A percentile compares a stretch with the other conserved stretches of the same genome.
Conservation (phyloP, 2,329 filamentous ascomycete genomes). For the Trichoderma sp. region DNA sequence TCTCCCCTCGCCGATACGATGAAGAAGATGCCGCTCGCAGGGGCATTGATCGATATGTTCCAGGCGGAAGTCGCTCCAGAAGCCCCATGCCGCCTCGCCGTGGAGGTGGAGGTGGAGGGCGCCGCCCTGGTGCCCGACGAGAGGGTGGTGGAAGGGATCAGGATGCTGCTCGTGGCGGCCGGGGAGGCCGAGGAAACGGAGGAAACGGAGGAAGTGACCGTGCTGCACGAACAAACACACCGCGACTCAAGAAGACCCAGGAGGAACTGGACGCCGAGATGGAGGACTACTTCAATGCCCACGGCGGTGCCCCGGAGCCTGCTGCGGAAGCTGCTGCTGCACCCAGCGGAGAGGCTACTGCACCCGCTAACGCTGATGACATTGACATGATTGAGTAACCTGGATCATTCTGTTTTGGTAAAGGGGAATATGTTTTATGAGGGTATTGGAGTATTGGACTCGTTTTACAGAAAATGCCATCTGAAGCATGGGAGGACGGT, state of each 20-base stretch:
- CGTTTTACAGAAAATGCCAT: constrained; percentile 10
- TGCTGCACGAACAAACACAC: constrained; percentile 57
- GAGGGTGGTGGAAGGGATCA: constrained; percentile 39
- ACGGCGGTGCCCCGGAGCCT: constrained; percentile 31
- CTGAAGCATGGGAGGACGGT: constrained; percentile 3
- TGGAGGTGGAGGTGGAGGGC: constrained; percentile 39
- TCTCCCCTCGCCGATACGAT: constrained; percentile 51
- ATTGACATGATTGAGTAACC: constrained; percentile 70
- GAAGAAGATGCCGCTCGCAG: constrained; percentile 63
- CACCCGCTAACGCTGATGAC: constrained; percentile 50
- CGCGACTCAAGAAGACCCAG: constrained; percentile 78
- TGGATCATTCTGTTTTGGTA: background rate
- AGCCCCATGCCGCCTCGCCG: constrained; percentile 60
- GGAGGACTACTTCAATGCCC: constrained; percentile 80
- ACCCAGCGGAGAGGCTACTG: constrained; percentile 37
- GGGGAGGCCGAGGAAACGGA: constrained; percentile 32
- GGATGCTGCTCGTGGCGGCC: constrained; percentile 38
- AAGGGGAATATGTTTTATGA: constrained; percentile 29
- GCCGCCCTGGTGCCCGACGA: constrained; percentile 52
- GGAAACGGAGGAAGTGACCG: constrained; percentile 36
- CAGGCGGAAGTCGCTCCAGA: constrained; percentile 58
- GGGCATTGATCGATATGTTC: constrained; percentile 78
- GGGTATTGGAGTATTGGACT: constrained; percentile 8
- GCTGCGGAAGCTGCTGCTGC: constrained; percentile 30
- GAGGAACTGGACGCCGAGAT: constrained; percentile 96